These are phyloP conservation scores for Albatrellus ellisii DNA, from an alignment of 768 basidiomycete species.

Conservation along the genomic window DNA sequence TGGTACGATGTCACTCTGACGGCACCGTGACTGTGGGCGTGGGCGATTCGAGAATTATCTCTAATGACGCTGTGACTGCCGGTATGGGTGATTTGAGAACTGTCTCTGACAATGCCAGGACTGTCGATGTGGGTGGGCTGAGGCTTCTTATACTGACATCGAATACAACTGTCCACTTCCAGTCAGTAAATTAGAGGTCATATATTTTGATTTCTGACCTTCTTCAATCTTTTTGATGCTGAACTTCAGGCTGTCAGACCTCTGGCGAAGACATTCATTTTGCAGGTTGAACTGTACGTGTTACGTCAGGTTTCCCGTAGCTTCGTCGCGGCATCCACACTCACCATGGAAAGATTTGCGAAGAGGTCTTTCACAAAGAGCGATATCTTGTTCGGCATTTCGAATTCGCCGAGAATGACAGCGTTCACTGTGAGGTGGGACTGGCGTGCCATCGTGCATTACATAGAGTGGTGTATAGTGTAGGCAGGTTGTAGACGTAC, in stretches of 20 bases:
- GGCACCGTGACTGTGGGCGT: too few relatives aligned
- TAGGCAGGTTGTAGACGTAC: constrained; percentile 29
- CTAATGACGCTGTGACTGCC: too few relatives aligned
- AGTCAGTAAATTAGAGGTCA: too few relatives aligned
- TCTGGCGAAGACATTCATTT: constrained; percentile 57
- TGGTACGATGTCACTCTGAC: too few relatives aligned
- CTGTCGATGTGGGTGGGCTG: too few relatives aligned
- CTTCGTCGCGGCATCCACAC: background rate
- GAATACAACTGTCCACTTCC: too few relatives aligned
- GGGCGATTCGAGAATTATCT: too few relatives aligned
- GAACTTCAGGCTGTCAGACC: constrained; percentile 75
- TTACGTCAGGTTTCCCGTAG: background rate
- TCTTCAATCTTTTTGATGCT: constrained; percentile 84
- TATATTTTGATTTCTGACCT: too few relatives aligned
- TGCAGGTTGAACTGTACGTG: constrained; percentile 57
- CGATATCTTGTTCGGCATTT: constrained; percentile 67
- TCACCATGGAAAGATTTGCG: constrained; percentile 69
- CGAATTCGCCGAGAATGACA: constrained; percentile 69
- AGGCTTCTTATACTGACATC: too few relatives aligned
- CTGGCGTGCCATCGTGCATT: constrained; percentile 21
- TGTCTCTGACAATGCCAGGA: too few relatives aligned
- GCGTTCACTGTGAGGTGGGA: constrained; percentile 72
- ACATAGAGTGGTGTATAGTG: background rate
- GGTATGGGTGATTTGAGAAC: too few relatives aligned
- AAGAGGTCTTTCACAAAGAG: constrained; percentile 71